Conservation (phyloP, 2,329 filamentous ascomycete species). For the Orbilia oligospora region DNA sequence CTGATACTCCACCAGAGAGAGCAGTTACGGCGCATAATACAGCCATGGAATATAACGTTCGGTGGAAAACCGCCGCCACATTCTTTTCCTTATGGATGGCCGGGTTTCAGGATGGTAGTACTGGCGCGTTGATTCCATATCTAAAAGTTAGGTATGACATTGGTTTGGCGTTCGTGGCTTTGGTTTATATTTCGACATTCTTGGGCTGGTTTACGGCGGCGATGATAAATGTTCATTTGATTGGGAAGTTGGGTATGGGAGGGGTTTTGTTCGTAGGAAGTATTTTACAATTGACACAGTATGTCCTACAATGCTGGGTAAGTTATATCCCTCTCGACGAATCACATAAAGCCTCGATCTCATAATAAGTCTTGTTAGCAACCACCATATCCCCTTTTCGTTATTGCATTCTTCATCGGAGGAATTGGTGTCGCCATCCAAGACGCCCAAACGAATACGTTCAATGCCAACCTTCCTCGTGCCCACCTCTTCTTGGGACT, state of each 20-base stretch:
- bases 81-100: slow-evolving; percentile 76
- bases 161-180: slow-evolving; percentile 70
- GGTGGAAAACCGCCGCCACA: slow-evolving; percentile 69
- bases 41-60: slow-evolving; percentile 59
- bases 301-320: slow-evolving; percentile 76
- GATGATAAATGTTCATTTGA: slow-evolving; percentile 76
- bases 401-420: slow-evolving; percentile 67
- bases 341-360: neutral
- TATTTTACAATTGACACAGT: slow-evolving; percentile 75
- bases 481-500: slow-evolving; percentile 82
- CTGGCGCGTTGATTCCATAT: slow-evolving; percentile 73
- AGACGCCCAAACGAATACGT: slow-evolving; percentile 74
- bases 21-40: slow-evolving; percentile 61
- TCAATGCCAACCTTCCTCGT: slow-evolving; percentile 79
- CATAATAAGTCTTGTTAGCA: slow-evolving; percentile 65
- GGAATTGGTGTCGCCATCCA: slow-evolving; percentile 68
- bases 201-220: slow-evolving; percentile 76
- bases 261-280: slow-evolving; percentile 79
- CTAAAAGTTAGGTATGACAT: slow-evolving; percentile 65
- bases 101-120: slow-evolving; percentile 78
- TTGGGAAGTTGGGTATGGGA: slow-evolving; percentile 74
- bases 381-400: slow-evolving; percentile 68
- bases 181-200: slow-evolving; percentile 73
- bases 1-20: slow-evolving; percentile 59
- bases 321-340: slow-evolving; percentile 73